Percentiles rank a stretch among this genome's conserved stretches.
Evolutionary conservation across 306 rosid genomes (phyloP).

Genomic region (Astragalus glycyphyllos): DNA sequence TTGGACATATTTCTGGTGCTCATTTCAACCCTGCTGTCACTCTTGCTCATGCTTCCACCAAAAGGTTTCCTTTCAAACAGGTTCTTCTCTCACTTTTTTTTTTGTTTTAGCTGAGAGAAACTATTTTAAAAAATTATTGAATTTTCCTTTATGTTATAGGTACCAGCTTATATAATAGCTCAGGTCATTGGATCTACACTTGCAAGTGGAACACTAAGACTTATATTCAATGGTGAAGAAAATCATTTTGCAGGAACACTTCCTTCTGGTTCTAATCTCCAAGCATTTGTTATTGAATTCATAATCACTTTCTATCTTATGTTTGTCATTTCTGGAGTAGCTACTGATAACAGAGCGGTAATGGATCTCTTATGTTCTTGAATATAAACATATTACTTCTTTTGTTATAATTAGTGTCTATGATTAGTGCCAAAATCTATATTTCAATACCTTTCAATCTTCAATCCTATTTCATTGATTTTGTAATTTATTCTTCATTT

Average conservation of each 20-base stretch:
- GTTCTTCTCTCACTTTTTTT: constrained; percentile 13
- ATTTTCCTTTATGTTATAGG: constrained; percentile 47
- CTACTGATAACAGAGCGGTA: constrained; percentile 85
- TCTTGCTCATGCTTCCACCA: constrained; percentile 70
- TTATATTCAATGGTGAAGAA: constrained; percentile 56
- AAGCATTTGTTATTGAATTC: constrained; percentile 72
- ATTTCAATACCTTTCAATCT: background rate
- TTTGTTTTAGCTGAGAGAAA: no score
- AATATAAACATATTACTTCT: background rate
- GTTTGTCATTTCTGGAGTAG: constrained; percentile 80
- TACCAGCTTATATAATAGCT: constrained; percentile 61
- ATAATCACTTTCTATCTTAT: constrained; percentile 84
- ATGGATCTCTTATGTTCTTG: background rate
- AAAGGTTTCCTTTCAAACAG: constrained; percentile 71
- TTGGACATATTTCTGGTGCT: constrained; percentile 90
- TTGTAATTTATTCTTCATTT: background rate
- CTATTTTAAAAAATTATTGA: background rate
- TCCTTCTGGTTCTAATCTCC: constrained; percentile 61
- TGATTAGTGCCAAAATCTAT: background rate
- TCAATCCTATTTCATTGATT: background rate
- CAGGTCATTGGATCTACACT: constrained; percentile 77
- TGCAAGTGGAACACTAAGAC: constrained; percentile 74
- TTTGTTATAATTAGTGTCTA: background rate
- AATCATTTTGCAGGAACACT: constrained; percentile 65
- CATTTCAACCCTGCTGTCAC: constrained; percentile 93